Evolutionary conservation across 2,329 filamentous ascomycete genomes (phyloP), one percentile per base, ranked within the genome.

Genomic region (Fusarium mangiferae): DNA sequence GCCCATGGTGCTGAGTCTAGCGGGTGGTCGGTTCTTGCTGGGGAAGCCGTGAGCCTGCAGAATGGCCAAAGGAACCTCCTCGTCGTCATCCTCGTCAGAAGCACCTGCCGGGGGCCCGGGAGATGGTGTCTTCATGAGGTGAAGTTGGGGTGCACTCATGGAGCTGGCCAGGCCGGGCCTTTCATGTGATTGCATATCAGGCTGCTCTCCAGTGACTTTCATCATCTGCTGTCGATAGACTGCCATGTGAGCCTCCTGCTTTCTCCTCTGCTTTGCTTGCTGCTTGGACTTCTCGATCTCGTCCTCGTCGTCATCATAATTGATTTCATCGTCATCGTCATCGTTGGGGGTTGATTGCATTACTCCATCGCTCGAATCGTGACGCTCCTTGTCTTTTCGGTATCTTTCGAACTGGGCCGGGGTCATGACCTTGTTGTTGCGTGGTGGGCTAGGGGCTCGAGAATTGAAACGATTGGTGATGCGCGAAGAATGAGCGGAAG

Each of bases 171-270:
- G 81, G 56, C 85, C 84, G 20, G 89, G 87, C n/a, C 90, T 89
- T 33, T 87, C 81, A 17, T 84, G 79, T 20, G 87, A 54, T 22
- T 78, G 70, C 67, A 78, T 59, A 33, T 78, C 77, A 15, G 77
- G 77, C 42, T 78, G 84, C 76, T 96, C 94, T 54, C 95, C 95
- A 2, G 94, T 97, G 36, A 96, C 93, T 83, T 97, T 97, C 93
- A 96, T 97, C 95, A 97, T 98, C 82, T 96, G 93, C 81, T 98
- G 95, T 66, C 95, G 90, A 81, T 97, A 97, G 4, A 97, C 92
- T 4, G 94, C 89, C 86, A 98, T 92, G 80, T 96, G 94, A 18
- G 95, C 95, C 82, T 97, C 94, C 80, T 98, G 95, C 85, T 95
- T 96, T 78, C 91, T 90, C 72, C 95, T 88, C 80, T 96, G 94